Evolutionary conservation across 331 rosid species (phyloP).

Genomic region (Telfairia occidentalis): DNA sequence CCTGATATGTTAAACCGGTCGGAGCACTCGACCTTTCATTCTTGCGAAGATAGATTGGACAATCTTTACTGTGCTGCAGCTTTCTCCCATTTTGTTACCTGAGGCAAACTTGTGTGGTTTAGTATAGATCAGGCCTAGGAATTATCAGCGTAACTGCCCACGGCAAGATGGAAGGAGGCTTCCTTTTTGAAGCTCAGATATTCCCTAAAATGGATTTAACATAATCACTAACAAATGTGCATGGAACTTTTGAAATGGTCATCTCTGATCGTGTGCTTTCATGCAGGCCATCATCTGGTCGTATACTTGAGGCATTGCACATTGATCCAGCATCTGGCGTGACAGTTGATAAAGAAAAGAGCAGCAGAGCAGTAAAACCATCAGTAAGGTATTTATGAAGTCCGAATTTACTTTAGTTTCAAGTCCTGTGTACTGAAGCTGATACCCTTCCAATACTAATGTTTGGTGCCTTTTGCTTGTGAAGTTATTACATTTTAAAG

Average conservation of each 20-base stretch:
- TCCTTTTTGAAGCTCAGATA: slow-evolving; percentile 40
- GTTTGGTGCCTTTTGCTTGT: background rate
- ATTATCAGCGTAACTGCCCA: slow-evolving; percentile 42
- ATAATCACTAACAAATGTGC: slow-evolving; percentile 26
- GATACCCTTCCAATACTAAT: background rate
- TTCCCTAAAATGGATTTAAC: slow-evolving; percentile 23
- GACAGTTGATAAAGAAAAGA: slow-evolving; percentile 62
- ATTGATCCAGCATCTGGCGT: slow-evolving; percentile 98
- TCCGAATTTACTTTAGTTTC: background rate
- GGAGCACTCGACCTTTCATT: slow-evolving; percentile 99
- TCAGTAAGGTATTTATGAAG: slow-evolving; percentile 43
- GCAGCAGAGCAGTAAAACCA: slow-evolving; percentile 54
- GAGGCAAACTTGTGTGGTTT: slow-evolving; percentile 65
- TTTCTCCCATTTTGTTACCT: slow-evolving; percentile 62
- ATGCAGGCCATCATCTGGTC: slow-evolving; percentile 81
- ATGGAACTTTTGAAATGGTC: slow-evolving; percentile 26
- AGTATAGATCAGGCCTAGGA: slow-evolving; percentile 75
- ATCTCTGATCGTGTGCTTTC: slow-evolving; percentile 43
- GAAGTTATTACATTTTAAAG: background rate
- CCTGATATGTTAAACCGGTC: slow-evolving; percentile 89
- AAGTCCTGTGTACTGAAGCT: background rate
- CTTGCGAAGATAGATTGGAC: slow-evolving; percentile 95
- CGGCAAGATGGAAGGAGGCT: slow-evolving; percentile 57
- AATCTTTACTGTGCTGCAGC: slow-evolving; percentile 87
- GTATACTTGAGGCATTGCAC: slow-evolving; percentile 92